These are phyloP conservation scores for Aphanoascus verrucosus DNA, from an alignment of 2,329 filamentous ascomycete species.

Conservation along the genomic window DNA sequence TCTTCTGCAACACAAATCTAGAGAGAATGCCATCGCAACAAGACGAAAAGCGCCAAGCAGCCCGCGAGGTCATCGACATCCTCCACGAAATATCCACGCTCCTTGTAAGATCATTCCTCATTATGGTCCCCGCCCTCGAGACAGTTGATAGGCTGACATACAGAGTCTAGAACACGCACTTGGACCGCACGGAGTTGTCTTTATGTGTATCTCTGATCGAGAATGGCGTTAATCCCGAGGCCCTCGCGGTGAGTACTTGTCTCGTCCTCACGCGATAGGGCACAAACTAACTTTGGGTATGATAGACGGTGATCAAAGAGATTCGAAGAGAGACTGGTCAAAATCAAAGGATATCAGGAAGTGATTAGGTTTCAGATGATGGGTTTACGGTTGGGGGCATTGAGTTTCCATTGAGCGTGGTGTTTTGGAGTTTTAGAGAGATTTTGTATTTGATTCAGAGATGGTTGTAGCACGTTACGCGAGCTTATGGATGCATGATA, in stretches of 20 bases:
- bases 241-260: slow-evolving; percentile 62
- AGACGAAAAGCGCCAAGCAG: slow-evolving; percentile 40
- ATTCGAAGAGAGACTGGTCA: slow-evolving; percentile 32
- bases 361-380: not conserved
- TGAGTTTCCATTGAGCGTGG: not conserved
- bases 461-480: not conserved
- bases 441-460: not conserved
- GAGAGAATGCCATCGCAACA: slow-evolving; percentile 32
- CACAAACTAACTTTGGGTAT: not conserved
- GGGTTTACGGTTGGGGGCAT: not conserved
- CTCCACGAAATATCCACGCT: slow-evolving; percentile 41
- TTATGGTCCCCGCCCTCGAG: not conserved
- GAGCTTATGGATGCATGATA: not conserved
- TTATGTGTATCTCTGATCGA: slow-evolving; percentile 96
- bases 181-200: slow-evolving; percentile 81
- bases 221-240: slow-evolving; percentile 92
- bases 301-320: slow-evolving; percentile 38
- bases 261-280: slow-evolving; percentile 6
- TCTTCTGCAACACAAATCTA: not conserved
- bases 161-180: slow-evolving; percentile 66
- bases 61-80: slow-evolving; percentile 42
- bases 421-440: not conserved
- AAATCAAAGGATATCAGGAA: slow-evolving; percentile 5
- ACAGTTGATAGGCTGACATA: not conserved
- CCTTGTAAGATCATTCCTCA: slow-evolving; percentile 26